Evolutionary conservation across 768 basidiomycete species (phyloP).

Genomic region (Rhodotorula kratochvilovae): DNA sequence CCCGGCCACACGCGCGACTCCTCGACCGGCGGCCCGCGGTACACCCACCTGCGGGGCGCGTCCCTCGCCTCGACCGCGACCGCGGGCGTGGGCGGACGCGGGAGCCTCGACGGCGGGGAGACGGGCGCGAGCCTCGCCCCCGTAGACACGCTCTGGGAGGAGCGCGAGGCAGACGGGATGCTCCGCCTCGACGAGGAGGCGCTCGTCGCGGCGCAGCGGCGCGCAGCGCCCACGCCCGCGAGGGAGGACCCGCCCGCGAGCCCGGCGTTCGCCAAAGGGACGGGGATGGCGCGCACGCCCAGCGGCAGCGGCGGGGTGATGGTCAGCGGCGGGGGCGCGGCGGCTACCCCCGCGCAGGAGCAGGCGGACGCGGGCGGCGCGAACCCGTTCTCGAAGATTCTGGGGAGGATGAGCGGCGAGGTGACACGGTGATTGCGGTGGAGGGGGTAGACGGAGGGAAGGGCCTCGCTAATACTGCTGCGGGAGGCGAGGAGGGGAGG

Average conservation of each 20-base stretch:
- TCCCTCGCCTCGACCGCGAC: constrained; percentile 22
- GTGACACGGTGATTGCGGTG: neutral
- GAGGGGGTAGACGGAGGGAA: too few species aligned
- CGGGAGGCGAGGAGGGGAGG: neutral
- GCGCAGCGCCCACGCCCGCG: neutral
- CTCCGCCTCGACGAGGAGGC: neutral
- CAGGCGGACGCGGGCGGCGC: neutral
- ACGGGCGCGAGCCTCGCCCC: constrained; percentile 5
- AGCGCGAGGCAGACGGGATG: neutral
- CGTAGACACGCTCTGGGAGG: constrained; percentile 35
- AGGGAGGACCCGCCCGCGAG: neutral
- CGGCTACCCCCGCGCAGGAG: neutral
- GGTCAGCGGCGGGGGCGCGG: neutral
- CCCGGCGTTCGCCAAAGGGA: constrained; percentile 32
- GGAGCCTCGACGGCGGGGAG: constrained; percentile 18
- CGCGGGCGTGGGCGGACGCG: constrained; percentile 1
- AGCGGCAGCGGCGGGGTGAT: neutral
- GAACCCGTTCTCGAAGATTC: constrained; percentile 15
- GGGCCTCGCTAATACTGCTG: neutral
- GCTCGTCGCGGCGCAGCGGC: neutral
- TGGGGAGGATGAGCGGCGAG: constrained; percentile 20
- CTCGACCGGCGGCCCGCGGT: constrained; percentile 26
- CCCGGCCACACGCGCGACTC: constrained; percentile 23
- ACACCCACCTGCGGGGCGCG: constrained; percentile 29
- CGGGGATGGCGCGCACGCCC: constrained; percentile 24